Evolutionary conservation across 2,329 filamentous ascomycete genomes (phyloP).

Genomic region (Sclerotiophoma versabilis): DNA sequence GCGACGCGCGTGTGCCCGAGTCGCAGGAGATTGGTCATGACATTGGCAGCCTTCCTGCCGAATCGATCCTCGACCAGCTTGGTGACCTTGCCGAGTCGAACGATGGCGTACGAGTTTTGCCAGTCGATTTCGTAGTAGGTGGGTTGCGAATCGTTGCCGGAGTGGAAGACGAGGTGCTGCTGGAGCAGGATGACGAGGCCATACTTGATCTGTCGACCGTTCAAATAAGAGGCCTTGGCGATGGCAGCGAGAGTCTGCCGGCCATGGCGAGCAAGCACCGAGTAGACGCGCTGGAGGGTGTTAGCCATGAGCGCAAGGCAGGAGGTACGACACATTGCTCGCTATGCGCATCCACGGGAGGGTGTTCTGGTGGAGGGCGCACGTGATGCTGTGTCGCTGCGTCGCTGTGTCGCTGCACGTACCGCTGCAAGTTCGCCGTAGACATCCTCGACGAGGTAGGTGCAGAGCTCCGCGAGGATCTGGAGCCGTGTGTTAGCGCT

Average conservation of each 20-base stretch:
- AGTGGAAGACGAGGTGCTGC: conserved; percentile 82
- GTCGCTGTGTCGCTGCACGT: conserved; percentile 48
- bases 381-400: neutral
- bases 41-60: conserved; percentile 74
- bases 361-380: neutral
- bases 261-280: conserved; percentile 78
- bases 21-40: conserved; percentile 77
- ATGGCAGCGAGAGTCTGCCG: conserved; percentile 76
- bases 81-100: conserved; percentile 82
- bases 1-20: conserved; percentile 78
- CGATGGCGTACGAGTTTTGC: conserved; percentile 79
- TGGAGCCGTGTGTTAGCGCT: conserved; percentile 60
- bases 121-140: conserved; percentile 87
- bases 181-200: conserved; percentile 86
- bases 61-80: conserved; percentile 76
- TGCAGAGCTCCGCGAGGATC: conserved; percentile 85
- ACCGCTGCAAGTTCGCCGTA: conserved; percentile 93
- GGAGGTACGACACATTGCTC: neutral
- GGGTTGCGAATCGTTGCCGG: conserved; percentile 66
- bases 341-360: neutral
- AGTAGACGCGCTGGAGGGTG: conserved; percentile 76
- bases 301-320: neutral
- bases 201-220: conserved; percentile 77
- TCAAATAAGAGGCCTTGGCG: conserved; percentile 74
- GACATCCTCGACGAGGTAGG: conserved; percentile 84